These are phyloP conservation scores for Citrus sinensis DNA, from an alignment of 345 rosid species.

Conservation along the genomic window DVS_A1.0 CM039168.1:21260001-21260500, in stretches of 20 bases:
- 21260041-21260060: constrained; percentile 88
- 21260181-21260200: constrained; percentile 90
- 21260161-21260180: constrained; percentile 83
- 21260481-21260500: constrained; percentile 52
- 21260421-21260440: constrained; percentile 46
- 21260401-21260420: constrained; percentile 40
- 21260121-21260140: constrained; percentile 77
- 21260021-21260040: constrained; percentile 79
- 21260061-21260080: constrained; percentile 83
- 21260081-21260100: constrained; percentile 83
- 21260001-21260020: constrained; percentile 91
- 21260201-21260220: constrained; percentile 92
- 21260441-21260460: constrained; percentile 40
- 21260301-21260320: constrained; percentile 93
- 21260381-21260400: constrained; percentile 88
- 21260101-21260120: constrained; percentile 88
- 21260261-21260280: constrained; percentile 84
- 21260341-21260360: constrained; percentile 72
- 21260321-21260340: constrained; percentile 85
- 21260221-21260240: constrained; percentile 75
- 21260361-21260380: constrained; percentile 50
- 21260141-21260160: constrained; percentile 74
- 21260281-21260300: constrained; percentile 87
- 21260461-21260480: constrained; percentile 54
- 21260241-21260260: constrained; percentile 99